Conservation (phyloP, 805 yeast genomes). For the Torulaspora delbrueckii region DNA sequence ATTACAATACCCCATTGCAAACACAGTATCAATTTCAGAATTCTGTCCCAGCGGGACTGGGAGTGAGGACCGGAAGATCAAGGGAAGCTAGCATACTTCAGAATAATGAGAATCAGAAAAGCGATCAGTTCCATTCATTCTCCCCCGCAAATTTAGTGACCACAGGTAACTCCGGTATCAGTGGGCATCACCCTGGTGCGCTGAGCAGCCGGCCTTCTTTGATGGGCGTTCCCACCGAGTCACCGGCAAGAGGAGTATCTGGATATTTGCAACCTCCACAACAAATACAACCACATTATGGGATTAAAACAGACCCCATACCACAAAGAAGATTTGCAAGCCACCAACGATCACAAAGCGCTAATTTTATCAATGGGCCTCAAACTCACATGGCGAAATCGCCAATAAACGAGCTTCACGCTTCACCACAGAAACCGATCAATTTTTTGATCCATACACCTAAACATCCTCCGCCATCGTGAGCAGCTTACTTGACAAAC, state of each 20-base stretch:
- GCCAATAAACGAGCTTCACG: slow-evolving; percentile 14
- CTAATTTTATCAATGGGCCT: slow-evolving; percentile 12
- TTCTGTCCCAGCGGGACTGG: slow-evolving; percentile 16
- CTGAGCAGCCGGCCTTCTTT: slow-evolving; percentile 7
- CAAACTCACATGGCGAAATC: slow-evolving; percentile 8
- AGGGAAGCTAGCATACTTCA: slow-evolving; percentile 4
- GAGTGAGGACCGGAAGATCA: slow-evolving; percentile 7
- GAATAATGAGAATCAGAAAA: slow-evolving; percentile 6
- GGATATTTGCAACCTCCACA: slow-evolving; percentile 10
- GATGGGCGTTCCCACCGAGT: slow-evolving; percentile 7
- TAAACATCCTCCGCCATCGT: slow-evolving; percentile 33
- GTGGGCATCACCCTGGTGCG: slow-evolving; percentile 4
- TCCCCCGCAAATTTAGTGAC: slow-evolving; percentile 5
- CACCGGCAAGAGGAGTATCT: slow-evolving; percentile 5
- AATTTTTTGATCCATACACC: slow-evolving; percentile 34
- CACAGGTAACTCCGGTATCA: not conserved
- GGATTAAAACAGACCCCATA: slow-evolving; percentile 7
- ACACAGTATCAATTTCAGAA: slow-evolving; percentile 7
- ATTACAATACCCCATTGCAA: slow-evolving; percentile 6
- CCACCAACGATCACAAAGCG: slow-evolving; percentile 31
- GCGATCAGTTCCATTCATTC: slow-evolving; percentile 1
- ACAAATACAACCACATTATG: slow-evolving; percentile 7
- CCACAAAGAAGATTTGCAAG: slow-evolving; percentile 8
- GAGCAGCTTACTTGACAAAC: not conserved
- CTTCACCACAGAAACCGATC: slow-evolving; percentile 24